Base-by-base conservation (phyloP, 441 rosid genomes). In the Rhodomyrtus psidioides region DNA sequence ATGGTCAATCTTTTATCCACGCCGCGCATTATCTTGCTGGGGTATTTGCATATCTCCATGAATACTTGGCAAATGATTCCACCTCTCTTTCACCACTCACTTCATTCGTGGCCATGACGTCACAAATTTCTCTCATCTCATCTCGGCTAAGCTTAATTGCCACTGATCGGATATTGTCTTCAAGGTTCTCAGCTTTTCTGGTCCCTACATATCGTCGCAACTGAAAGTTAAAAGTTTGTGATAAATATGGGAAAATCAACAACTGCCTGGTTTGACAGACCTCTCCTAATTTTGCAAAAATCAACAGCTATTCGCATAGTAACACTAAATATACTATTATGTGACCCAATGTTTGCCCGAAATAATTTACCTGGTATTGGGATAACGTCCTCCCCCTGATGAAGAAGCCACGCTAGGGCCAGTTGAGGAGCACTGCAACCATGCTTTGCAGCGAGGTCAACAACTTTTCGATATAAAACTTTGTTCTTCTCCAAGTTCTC, bases 401-500 rank as follows among this genome's bases (percentile, higher is more conserved):
- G 89, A 56, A 88, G 91, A 82, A 91, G 83, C 92, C 93, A 93
- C 7, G 92, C 92, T 84, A 91, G 87, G 84, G 95, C 93, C 39
- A 94, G 83, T 56, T 94, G 93, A 81, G 94, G 88, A 65, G 91
- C 62, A 6, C 83, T 89, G 86, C 95, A 91, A 44, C 57, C 81
- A 83, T 88, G 87, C 82, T 91, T 93, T 53, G 84, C n/a, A 9
- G 93, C 91, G 53, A 93, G 87, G 39, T 87, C 76, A 4, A 88
- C 89, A 6, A 92, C 58, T n/a, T 88, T 89, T 8, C 65, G 4
- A 49, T 90, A 91, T 54, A 91, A 17, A 58, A 85, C 24, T 82
- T 92, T 94, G 90, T 94, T 94, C 88, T 89, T 92, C 90, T 89
- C 92, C 6, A 91, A 44, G 42, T 90, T 91, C 81, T 91, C 92